Conservation (phyloP, 805 yeast species). For the Ogataea wickerhamii region DNA sequence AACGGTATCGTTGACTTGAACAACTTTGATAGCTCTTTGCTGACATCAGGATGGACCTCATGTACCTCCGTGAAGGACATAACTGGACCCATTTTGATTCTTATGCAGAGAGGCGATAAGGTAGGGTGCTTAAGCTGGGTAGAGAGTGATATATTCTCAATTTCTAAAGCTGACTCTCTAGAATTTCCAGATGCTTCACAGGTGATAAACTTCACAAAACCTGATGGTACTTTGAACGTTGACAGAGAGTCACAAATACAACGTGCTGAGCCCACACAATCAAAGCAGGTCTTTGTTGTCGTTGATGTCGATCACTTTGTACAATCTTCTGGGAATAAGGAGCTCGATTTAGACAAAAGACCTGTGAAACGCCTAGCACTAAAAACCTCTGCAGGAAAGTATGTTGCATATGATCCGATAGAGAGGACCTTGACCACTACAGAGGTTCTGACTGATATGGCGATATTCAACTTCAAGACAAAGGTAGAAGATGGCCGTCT, state of each 20-base stretch:
- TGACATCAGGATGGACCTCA: slow-evolving; percentile 33
- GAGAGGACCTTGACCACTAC: slow-evolving; percentile 18
- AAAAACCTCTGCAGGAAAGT: slow-evolving; percentile 24
- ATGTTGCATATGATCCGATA: slow-evolving; percentile 19
- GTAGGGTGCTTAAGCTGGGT: slow-evolving; percentile 17
- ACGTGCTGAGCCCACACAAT: slow-evolving; percentile 25
- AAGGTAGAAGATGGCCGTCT: slow-evolving; percentile 2
- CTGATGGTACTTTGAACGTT: slow-evolving; percentile 7
- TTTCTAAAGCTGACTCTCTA: slow-evolving; percentile 13
- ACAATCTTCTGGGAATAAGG: slow-evolving; percentile 4
- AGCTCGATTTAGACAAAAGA: neutral
- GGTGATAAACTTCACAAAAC: slow-evolving; percentile 21
- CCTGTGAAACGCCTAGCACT: slow-evolving; percentile 18
- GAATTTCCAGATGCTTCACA: slow-evolving; percentile 7
- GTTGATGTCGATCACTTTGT: slow-evolving; percentile 23
- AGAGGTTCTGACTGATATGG: slow-evolving; percentile 27
- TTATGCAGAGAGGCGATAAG: slow-evolving; percentile 9
- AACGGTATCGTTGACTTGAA: slow-evolving; percentile 15
- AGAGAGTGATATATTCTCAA: slow-evolving; percentile 9
- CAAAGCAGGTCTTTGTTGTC: slow-evolving; percentile 27
- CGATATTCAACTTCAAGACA: slow-evolving; percentile 23
- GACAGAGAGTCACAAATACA: slow-evolving; percentile 11
- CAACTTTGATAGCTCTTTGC: slow-evolving; percentile 14
- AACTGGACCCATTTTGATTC: slow-evolving; percentile 26
- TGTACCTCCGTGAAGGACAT: slow-evolving; percentile 19